Evolutionary conservation across 257 asterid species (phyloP).

Genomic region (Plantago elongata): DNA sequence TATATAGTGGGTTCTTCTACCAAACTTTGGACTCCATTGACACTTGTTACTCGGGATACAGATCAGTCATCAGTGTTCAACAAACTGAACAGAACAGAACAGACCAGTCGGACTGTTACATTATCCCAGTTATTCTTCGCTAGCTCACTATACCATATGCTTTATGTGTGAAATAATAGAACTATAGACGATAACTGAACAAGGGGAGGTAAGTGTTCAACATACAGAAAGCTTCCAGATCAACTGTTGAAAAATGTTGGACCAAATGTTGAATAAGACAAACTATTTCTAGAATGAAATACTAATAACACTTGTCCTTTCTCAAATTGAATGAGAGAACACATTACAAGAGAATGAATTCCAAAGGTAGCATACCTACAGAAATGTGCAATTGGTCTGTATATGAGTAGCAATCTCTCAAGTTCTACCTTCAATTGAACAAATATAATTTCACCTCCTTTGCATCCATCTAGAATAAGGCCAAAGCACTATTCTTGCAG

Average conservation of each 20-base stretch:
- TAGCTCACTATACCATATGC: no score
- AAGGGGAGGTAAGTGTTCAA: background rate
- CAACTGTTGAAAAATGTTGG: background rate
- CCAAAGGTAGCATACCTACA: background rate
- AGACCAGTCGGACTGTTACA: no score
- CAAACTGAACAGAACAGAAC: no score
- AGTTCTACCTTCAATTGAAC: background rate
- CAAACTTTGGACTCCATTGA: no score
- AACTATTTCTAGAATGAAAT: constrained; percentile 1
- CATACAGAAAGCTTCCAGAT: constrained; percentile 9
- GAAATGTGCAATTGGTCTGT: background rate
- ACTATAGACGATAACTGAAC: no score
- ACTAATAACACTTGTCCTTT: background rate
- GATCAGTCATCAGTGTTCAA: no score
- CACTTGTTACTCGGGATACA: no score
- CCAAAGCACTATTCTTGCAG: background rate
- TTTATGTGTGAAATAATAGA: no score
- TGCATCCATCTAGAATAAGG: background rate
- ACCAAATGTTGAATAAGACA: background rate
- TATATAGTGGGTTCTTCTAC: constrained; percentile 3
- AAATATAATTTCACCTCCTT: background rate
- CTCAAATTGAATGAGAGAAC: background rate
- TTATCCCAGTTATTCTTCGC: no score
- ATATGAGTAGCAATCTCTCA: background rate
- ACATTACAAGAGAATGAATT: constrained; percentile 7